Evolutionary conservation across 169 alveolate genomes (phyloP).

Genomic region (Plasmodium yoelii): DNA sequence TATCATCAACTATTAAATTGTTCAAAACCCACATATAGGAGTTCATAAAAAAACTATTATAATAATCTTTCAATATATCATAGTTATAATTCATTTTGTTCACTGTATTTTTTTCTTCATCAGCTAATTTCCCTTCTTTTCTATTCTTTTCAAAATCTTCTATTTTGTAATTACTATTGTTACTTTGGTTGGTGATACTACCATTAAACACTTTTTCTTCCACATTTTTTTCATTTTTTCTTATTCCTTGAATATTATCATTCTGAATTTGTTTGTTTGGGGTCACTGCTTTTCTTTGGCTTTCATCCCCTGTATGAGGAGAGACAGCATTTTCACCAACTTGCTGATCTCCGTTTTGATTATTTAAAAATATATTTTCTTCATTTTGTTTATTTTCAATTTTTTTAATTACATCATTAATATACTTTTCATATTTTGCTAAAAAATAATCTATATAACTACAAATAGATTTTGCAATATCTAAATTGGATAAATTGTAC

Average conservation of each 20-base stretch:
- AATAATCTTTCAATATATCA: constrained; percentile 92
- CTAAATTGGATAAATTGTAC: constrained; percentile 91
- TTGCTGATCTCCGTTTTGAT: background rate
- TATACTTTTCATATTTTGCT: constrained; percentile 86
- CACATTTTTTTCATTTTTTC: background rate
- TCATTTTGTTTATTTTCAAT: constrained; percentile 75
- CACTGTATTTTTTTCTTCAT: constrained; percentile 44
- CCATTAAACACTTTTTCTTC: background rate
- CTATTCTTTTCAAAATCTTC: background rate
- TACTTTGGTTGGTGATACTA: background rate
- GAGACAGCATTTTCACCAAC: background rate
- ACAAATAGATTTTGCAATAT: constrained; percentile 90
- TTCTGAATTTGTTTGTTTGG: background rate
- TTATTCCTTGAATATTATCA: background rate
- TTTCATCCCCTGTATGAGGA: background rate
- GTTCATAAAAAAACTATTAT: constrained; percentile 94
- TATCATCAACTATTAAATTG: constrained; percentile 93
- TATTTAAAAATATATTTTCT: constrained; percentile 16
- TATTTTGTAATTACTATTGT: background rate
- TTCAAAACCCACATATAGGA: constrained; percentile 97
- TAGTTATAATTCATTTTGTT: constrained; percentile 78
- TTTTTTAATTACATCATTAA: constrained; percentile 83
- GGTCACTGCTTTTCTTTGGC: background rate
- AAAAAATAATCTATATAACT: constrained; percentile 90
- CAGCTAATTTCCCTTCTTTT: background rate